Conservation (phyloP, 2,329 filamentous ascomycete species). For the Endocalyx cinctus region DNA sequence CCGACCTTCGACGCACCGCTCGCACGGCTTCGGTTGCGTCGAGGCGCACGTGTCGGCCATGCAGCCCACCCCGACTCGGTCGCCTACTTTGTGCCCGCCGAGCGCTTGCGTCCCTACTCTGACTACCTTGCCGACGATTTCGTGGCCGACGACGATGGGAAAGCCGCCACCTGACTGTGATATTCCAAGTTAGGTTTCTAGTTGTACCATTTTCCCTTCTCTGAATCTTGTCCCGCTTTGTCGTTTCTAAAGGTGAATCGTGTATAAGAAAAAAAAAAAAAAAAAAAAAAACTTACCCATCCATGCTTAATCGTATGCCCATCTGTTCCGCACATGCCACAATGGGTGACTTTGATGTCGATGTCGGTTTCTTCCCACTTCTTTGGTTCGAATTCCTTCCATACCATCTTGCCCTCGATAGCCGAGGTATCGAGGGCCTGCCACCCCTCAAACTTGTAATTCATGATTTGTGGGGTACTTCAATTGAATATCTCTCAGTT, state of each 20-base stretch:
- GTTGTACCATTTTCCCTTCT: too few species aligned
- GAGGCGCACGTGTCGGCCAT: conserved; percentile 39
- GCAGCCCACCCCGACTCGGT: conserved; percentile 48
- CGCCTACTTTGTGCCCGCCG: conserved; percentile 41
- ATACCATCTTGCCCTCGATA: conserved; percentile 5
- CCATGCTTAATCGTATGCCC: conserved; percentile 38
- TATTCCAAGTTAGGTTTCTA: too few species aligned
- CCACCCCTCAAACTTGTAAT: conserved; percentile 4
- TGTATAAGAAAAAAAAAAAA: conserved; percentile 3
- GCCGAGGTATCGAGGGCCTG: conserved; percentile 1
- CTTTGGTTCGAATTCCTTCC: conserved; percentile 36
- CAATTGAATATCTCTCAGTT: too few species aligned
- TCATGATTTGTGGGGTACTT: too few species aligned
- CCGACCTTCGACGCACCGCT: conserved; percentile 11
- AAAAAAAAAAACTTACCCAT: conserved; percentile 8
- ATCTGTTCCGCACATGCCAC: conserved; percentile 43
- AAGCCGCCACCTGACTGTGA: too few species aligned
- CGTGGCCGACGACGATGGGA: conserved; percentile 39
- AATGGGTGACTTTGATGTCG: conserved; percentile 44
- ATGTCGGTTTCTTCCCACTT: conserved; percentile 42
- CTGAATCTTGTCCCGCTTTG: too few species aligned
- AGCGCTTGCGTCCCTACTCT: conserved; percentile 32
- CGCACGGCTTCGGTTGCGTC: conserved; percentile 20
- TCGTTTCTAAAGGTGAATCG: too few species aligned
- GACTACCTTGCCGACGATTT: conserved; percentile 42